Base-by-base conservation (phyloP, 495 filamentous ascomycete genomes). In the Lophiostoma macrostomum region DNA sequence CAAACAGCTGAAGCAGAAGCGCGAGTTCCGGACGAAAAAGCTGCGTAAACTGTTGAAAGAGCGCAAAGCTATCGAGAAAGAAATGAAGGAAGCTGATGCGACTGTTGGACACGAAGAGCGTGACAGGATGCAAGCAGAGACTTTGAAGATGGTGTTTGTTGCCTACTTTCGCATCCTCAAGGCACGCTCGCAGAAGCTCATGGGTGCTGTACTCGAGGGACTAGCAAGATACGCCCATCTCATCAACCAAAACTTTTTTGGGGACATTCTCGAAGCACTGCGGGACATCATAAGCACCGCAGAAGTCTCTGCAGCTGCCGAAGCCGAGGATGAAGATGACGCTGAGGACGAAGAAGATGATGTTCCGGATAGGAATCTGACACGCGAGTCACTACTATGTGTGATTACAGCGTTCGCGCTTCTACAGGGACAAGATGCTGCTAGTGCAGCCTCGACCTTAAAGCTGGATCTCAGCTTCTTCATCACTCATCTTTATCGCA, bases 171-270 rank as follows among this genome's bases (percentile, higher is more conserved):
- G 90, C 10, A 93, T 97, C 40, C 71, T 98, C 18, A 96, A 96
- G 71, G 75, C 81, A 40, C 82, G 88, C 24, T 80, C 81, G 7
- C 79, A 80, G 14, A 77, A 81, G 45, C 79, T 98, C 10, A 96
- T 96, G 89, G 93, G 91, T 5, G 89, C 90, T 27, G 91, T 96
- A 0, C 75, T 93, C 4, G 90, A 98, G 68, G 93, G 93, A 40
- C 74, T 98, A 23, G 91, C 91, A 40, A 84, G 83, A 67, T 97
- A 95, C 68, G 83, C 90, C 14, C 93, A 95, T 66, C 75, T 98
- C 14, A 96, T 98, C 74, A 98, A 98, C 72, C 86, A 96, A 64
- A 85, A 97, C 65, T 96, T 97, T 75, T 98, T 98, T 67, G 93
- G 93, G 18, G 93, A 96, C 67, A 73, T 98, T 29, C 81, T 98